A percentile compares a stretch with the other conserved stretches of the same genome.
Evolutionary conservation across 805 yeast genomes (phyloP).

Genomic region (Nematodospora valgi): DNA sequence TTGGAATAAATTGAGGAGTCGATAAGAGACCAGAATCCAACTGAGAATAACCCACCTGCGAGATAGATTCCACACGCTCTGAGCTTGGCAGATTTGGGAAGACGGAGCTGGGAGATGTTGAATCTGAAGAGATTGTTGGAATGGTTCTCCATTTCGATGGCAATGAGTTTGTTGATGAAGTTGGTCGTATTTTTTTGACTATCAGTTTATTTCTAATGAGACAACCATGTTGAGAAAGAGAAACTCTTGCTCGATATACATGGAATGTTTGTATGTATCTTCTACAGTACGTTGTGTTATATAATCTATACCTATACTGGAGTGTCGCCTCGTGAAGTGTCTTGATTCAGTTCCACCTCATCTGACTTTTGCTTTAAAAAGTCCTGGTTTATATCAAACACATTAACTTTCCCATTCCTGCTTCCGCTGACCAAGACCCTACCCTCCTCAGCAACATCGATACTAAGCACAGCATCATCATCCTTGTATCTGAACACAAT

Average conservation of each 20-base stretch:
- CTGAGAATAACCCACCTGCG: slow-evolving; percentile 74
- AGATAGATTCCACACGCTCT: slow-evolving; percentile 72
- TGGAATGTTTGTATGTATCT: too few species aligned
- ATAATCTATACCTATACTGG: too few species aligned
- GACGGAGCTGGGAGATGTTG: slow-evolving; percentile 46
- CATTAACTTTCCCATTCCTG: slow-evolving; percentile 18
- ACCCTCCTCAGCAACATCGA: slow-evolving; percentile 39
- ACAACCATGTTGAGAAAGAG: too few species aligned
- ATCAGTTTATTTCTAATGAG: too few species aligned
- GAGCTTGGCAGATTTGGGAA: slow-evolving; percentile 69
- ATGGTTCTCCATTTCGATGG: slow-evolving; percentile 7
- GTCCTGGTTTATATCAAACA: slow-evolving; percentile 14
- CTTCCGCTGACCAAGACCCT: slow-evolving; percentile 27
- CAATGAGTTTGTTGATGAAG: too few species aligned
- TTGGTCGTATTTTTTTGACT: too few species aligned
- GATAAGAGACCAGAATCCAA: slow-evolving; percentile 85
- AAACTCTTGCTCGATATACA: too few species aligned
- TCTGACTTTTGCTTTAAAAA: neutral
- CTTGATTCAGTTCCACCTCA: neutral
- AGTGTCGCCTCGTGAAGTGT: too few species aligned
- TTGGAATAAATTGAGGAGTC: slow-evolving; percentile 87
- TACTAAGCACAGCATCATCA: slow-evolving; percentile 35
- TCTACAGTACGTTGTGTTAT: too few species aligned
- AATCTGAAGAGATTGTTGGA: slow-evolving; percentile 60
- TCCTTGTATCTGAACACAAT: slow-evolving; percentile 29